A percentile compares a stretch with the other conserved stretches of the same genome.
These are phyloP conservation scores for Asclepias syriaca DNA, from an alignment of 257 asterid species.

Conservation along the genomic window DNA sequence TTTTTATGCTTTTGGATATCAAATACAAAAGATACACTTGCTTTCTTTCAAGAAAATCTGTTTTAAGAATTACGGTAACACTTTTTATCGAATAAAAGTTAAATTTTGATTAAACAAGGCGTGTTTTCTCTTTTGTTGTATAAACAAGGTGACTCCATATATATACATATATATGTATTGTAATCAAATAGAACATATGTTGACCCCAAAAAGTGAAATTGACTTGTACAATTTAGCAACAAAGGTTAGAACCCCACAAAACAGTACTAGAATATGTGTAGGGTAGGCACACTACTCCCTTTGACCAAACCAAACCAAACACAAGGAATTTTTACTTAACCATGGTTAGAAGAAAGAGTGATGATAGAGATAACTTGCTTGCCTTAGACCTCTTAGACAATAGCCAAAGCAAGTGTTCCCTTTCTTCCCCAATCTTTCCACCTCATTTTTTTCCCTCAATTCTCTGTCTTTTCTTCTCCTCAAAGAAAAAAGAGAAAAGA, in stretches of 20 bases:
- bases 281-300: neutral
- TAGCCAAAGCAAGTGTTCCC: constrained; percentile 14
- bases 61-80: too few relatives aligned
- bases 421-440: constrained; percentile 15
- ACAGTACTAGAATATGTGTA: neutral
- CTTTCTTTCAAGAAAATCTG: too few relatives aligned
- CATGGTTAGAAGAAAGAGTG: constrained; percentile 24
- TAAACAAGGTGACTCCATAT: too few relatives aligned
- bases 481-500: neutral
- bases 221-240: neutral
- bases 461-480: constrained; percentile 15
- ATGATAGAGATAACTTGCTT: constrained; percentile 25
- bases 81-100: too few relatives aligned
- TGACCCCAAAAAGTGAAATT: neutral
- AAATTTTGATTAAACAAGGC: too few relatives aligned
- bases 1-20: too few relatives aligned
- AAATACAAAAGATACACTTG: too few relatives aligned
- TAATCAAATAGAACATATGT: too few relatives aligned
- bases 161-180: too few relatives aligned
- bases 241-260: neutral
- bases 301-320: constrained; percentile 14
- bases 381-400: constrained; percentile 21
- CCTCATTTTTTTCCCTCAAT: constrained; percentile 10
- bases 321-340: constrained; percentile 15
- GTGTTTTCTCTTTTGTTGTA: too few relatives aligned